phyloP scores from a whole-genome alignment of 1,284 basidiomycete genomes.

The Ceratobasidium sp. region DNA sequence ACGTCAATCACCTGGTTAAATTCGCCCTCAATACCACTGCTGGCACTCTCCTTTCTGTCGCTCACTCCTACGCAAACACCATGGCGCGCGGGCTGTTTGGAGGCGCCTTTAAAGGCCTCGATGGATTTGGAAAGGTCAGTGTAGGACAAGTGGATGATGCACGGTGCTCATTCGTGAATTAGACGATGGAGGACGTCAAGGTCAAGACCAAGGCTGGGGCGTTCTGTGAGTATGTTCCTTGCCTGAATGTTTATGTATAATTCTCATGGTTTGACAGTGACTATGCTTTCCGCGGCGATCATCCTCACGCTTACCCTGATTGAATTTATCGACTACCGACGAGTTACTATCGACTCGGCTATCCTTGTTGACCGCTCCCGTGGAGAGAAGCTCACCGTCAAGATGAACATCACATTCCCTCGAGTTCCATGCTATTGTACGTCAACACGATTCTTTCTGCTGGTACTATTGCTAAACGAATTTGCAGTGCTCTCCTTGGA shows the following conservation, averaged over 20 bases:
- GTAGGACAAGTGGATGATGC: too few species aligned
- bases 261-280: slow-evolving; percentile 65
- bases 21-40: slow-evolving; percentile 30
- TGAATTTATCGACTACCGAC: slow-evolving; percentile 95
- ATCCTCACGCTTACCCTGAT: slow-evolving; percentile 91
- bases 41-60: slow-evolving; percentile 10
- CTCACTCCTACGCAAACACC: slow-evolving; percentile 38
- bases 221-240: slow-evolving; percentile 69
- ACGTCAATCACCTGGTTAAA: slow-evolving; percentile 14
- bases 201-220: slow-evolving; percentile 95
- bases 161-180: slow-evolving; percentile 40
- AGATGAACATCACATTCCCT: slow-evolving; percentile 94
- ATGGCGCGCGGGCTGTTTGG: slow-evolving; percentile 78
- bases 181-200: slow-evolving; percentile 98
- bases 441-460: slow-evolving; percentile 51
- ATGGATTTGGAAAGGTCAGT: slow-evolving; percentile 99
- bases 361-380: slow-evolving; percentile 92
- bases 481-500: slow-evolving; percentile 90
- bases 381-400: slow-evolving; percentile 92
- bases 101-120: slow-evolving; percentile 79
- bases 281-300: slow-evolving; percentile 88
- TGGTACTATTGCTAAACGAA: not conserved
- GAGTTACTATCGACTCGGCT: slow-evolving; percentile 85
- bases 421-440: slow-evolving; percentile 95
- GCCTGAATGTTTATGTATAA: not conserved